phyloP scores from a whole-genome alignment of 2,329 filamentous ascomycete species.

The Neofusicoccum umdonicola region DNA sequence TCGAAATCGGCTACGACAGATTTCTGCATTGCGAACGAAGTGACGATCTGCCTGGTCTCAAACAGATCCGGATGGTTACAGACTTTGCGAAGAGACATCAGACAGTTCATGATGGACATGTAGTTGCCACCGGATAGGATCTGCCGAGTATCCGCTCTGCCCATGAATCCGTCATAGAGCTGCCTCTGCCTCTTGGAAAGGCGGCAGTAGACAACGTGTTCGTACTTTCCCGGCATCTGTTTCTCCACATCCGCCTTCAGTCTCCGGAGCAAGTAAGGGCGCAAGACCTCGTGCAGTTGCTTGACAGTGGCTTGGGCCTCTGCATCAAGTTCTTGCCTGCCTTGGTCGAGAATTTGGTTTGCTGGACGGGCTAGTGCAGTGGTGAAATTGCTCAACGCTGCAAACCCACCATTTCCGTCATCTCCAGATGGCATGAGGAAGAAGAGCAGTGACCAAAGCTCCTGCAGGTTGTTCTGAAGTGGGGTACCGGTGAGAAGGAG shows the following conservation, averaged over 20 bases:
- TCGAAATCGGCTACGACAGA: constrained; percentile 75
- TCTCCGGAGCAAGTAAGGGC: constrained; percentile 85
- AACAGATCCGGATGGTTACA: constrained; percentile 98
- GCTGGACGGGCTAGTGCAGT: constrained; percentile 95
- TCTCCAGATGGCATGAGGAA: constrained; percentile 91
- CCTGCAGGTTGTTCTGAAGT: constrained; percentile 92
- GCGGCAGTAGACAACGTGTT: constrained; percentile 93
- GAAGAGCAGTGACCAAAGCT: constrained; percentile 94
- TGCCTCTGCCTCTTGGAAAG: constrained; percentile 93
- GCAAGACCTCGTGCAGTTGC: constrained; percentile 89
- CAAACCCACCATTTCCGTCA: constrained; percentile 83
- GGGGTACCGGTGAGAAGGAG: constrained; percentile 91
- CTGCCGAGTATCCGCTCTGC: constrained; percentile 81
- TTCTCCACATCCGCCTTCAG: constrained; percentile 97
- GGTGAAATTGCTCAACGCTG: constrained; percentile 91
- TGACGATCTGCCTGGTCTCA: constrained; percentile 92
- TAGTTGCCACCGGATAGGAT: constrained; percentile 92
- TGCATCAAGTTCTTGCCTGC: constrained; percentile 88
- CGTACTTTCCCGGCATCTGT: constrained; percentile 97
- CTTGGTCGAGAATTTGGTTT: constrained; percentile 93
- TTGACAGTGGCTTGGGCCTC: constrained; percentile 88
- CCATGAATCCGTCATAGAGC: constrained; percentile 94
- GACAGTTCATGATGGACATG: constrained; percentile 94
- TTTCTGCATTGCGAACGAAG: constrained; percentile 85
- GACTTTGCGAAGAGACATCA: constrained; percentile 96